Evolutionary conservation across 371 early-diverging fungal genomes (phyloP), one percentile per base, ranked within the genome.

Genomic region (Mortierella sp.): DNA sequence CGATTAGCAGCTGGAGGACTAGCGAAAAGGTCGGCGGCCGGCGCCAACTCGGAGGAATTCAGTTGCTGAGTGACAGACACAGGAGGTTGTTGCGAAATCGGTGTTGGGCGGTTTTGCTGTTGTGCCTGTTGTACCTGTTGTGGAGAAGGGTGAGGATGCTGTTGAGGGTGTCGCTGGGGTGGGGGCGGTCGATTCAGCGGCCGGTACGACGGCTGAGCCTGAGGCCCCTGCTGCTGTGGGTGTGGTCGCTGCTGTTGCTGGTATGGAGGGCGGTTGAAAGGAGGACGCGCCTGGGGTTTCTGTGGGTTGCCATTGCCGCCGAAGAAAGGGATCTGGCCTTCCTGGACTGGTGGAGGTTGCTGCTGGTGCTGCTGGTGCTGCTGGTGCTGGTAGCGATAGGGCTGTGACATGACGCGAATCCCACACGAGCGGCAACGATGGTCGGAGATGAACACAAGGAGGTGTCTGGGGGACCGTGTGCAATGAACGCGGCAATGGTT

Each of bases 1-100:
- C 54, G 54, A n/a, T 19, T 54, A 7, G 54, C 3, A 5, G 54
- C 24, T 23, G 54, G 54, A 34, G 54, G 54, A 48, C 49, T 48
- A 8, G 49, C 49, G 26, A 48, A 48, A 6, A 48, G 49, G 26
- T 48, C 49, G 26, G 49, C 49, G 49, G 49, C 49, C 49, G 49
- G 49, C 26, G 49, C 49, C 24, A 48, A 26, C 24, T 48, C 49
- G 26, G 49, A 48, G 21, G 49, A 3, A 16, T 48, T 48, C 26
- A 26, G 26, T 48, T 48, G 49, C 49, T 48, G 49, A 18, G 46
- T 18, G 18, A 21, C 10, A n/a, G 18, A 13, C 18, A 18, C 46
- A n/a, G n/a, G n/a, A n/a, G n/a, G n/a, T n/a, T n/a, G n/a, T n/a
- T n/a, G n/a, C n/a, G n/a, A n/a, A n/a, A n/a, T n/a, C n/a, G n/a